A percentile compares a stretch with the other conserved stretches of the same genome.
Conservation (phyloP, 345 rosid genomes). For the Rhodomyrtus tomentosa region DNA sequence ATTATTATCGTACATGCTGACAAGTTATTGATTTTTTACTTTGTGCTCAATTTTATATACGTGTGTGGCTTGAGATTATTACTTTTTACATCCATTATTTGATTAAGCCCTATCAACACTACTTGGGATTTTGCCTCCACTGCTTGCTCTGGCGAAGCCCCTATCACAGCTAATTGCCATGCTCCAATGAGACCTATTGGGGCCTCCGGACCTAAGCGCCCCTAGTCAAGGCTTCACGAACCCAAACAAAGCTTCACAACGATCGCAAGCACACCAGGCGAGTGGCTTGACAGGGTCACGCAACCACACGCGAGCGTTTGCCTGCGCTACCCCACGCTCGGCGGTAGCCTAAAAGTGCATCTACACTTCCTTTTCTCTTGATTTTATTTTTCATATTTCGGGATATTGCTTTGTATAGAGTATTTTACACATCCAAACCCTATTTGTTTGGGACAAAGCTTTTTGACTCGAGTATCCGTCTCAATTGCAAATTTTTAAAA, state of each 20-base stretch:
- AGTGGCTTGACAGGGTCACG: not conserved
- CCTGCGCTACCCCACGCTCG: not conserved
- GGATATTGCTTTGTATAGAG: no score
- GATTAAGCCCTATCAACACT: not conserved
- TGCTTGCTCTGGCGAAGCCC: not conserved
- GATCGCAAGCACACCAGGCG: not conserved
- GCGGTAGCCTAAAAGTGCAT: not conserved
- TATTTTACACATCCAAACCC: not conserved
- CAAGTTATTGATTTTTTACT: not conserved
- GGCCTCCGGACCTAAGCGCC: not conserved
- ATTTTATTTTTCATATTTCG: not conserved
- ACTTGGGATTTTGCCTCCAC: not conserved
- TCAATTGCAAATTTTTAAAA: no score
- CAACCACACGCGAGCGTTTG: not conserved
- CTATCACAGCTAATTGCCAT: not conserved
- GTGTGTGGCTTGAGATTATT: fast-evolving
- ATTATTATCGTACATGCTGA: not conserved
- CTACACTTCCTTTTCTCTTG: not conserved
- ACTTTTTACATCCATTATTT: not conserved
- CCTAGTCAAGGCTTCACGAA: not conserved
- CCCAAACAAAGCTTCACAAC: not conserved
- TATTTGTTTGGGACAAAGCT: not conserved
- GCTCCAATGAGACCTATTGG: not conserved
- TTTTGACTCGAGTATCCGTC: not conserved
- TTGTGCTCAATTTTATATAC: not conserved